These are phyloP conservation scores for Teratosphaeria epicoccoides DNA, from an alignment of 2,329 filamentous ascomycete species.

Conservation along the genomic window DNA sequence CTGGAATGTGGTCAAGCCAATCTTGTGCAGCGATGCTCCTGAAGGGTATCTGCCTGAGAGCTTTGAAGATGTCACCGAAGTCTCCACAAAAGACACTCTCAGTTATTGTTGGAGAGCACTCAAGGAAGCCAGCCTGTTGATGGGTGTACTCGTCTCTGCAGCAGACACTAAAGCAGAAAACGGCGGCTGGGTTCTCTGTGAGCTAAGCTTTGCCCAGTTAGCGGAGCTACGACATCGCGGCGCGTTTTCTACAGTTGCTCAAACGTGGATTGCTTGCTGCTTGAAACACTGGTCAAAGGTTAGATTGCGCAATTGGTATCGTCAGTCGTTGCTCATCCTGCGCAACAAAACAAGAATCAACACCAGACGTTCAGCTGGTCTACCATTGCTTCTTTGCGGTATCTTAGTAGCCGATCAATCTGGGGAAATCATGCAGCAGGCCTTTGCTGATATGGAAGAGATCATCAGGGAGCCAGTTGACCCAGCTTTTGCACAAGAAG, in stretches of 20 bases:
- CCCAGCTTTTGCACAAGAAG: slow-evolving; percentile 30
- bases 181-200: slow-evolving; percentile 13
- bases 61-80: slow-evolving; percentile 57
- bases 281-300: slow-evolving; percentile 55
- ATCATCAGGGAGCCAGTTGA: slow-evolving; percentile 39
- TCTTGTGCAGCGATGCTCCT: slow-evolving; percentile 87
- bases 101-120: slow-evolving; percentile 92
- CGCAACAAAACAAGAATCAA: slow-evolving; percentile 62
- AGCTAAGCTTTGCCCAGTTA: slow-evolving; percentile 70
- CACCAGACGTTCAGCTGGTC: slow-evolving; percentile 81
- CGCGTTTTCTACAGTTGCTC: slow-evolving; percentile 84
- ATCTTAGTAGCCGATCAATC: slow-evolving; percentile 58
- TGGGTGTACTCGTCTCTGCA: slow-evolving; percentile 5
- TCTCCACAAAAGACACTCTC: slow-evolving; percentile 77
- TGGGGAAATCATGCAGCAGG: slow-evolving; percentile 48
- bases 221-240: slow-evolving; percentile 77
- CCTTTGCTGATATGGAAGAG: slow-evolving; percentile 51
- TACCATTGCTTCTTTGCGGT: slow-evolving; percentile 76
- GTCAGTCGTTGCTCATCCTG: slow-evolving; percentile 18
- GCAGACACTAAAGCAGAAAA: neutral
- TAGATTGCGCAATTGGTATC: slow-evolving; percentile 57
- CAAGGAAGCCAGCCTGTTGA: slow-evolving; percentile 74
- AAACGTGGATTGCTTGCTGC: slow-evolving; percentile 66
- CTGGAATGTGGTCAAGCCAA: slow-evolving; percentile 64
- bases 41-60: slow-evolving; percentile 81